Evolutionary conservation across 2,329 filamentous ascomycete species (phyloP).

Genomic region (Sporothrix mexicana): DNA sequence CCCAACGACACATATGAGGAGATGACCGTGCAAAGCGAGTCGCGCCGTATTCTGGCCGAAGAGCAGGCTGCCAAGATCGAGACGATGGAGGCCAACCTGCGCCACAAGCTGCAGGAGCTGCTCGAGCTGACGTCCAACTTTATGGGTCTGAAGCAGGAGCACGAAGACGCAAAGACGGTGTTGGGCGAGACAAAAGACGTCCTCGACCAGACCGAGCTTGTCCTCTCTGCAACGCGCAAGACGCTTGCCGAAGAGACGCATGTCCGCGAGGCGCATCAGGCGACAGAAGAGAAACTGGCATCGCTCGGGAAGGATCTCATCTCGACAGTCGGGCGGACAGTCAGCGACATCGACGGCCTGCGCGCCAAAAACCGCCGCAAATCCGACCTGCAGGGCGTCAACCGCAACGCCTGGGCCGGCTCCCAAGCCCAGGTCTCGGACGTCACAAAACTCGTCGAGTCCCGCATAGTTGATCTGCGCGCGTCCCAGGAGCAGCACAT

Average conservation of each 20-base stretch:
- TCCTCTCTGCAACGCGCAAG: constrained; percentile 77
- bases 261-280: constrained; percentile 81
- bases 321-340: constrained; percentile 76
- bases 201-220: constrained; percentile 85
- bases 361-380: constrained; percentile 87
- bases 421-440: constrained; percentile 77
- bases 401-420: constrained; percentile 77
- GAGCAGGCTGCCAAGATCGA: constrained; percentile 93
- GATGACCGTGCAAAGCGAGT: constrained; percentile 90
- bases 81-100: constrained; percentile 85
- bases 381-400: constrained; percentile 80
- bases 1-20: constrained; percentile 89
- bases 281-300: constrained; percentile 79
- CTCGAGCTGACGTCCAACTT: constrained; percentile 86
- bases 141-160: constrained; percentile 85
- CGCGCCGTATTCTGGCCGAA: constrained; percentile 85
- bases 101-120: constrained; percentile 92
- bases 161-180: constrained; percentile 73
- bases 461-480: constrained; percentile 74
- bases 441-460: constrained; percentile 78
- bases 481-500: constrained; percentile 75
- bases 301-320: constrained; percentile 77
- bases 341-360: constrained; percentile 79
- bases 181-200: constrained; percentile 82
- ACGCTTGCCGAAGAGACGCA: constrained; percentile 79